Conservation (phyloP, 352 stramenopile species). For the Plasmopara muralis region DNA sequence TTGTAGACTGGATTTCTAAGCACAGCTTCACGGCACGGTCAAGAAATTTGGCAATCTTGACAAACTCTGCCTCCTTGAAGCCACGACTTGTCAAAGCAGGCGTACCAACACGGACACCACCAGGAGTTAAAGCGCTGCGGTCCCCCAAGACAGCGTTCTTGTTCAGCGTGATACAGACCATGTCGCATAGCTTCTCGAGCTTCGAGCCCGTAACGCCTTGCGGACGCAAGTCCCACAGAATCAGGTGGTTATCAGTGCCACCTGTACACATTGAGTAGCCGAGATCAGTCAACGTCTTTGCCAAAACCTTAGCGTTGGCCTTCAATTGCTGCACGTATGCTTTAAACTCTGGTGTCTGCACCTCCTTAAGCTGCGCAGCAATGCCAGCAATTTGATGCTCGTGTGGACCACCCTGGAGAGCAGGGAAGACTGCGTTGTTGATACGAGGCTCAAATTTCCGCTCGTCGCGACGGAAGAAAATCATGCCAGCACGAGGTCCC, state of each 20-base stretch:
- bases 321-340: slow-evolving; percentile 93
- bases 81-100: slow-evolving; percentile 96
- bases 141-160: slow-evolving; percentile 99
- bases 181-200: slow-evolving; percentile 98
- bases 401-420: slow-evolving; percentile 95
- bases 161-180: slow-evolving; percentile 97
- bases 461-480: slow-evolving; percentile 97
- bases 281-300: slow-evolving; percentile 83
- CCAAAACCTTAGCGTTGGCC: slow-evolving; percentile 93
- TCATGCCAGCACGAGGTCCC: slow-evolving; percentile 97
- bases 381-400: slow-evolving; percentile 99
- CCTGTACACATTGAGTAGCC: slow-evolving; percentile 96
- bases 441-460: slow-evolving; percentile 92
- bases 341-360: slow-evolving; percentile 95
- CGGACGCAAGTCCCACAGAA: slow-evolving; percentile 97
- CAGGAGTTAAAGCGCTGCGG: slow-evolving; percentile 90
- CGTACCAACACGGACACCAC: slow-evolving; percentile 94
- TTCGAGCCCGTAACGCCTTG: slow-evolving; percentile 95
- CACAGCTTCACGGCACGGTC: slow-evolving; percentile 93
- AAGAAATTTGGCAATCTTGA: slow-evolving; percentile 94
- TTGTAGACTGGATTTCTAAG: slow-evolving; percentile 88
- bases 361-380: slow-evolving; percentile 97
- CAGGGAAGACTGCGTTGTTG: slow-evolving; percentile 98
- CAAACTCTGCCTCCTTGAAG: slow-evolving; percentile 95
- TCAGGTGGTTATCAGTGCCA: slow-evolving; percentile 98